Base-by-base conservation (phyloP, 331 rosid species). In the Stylosanthes scabra region DNA sequence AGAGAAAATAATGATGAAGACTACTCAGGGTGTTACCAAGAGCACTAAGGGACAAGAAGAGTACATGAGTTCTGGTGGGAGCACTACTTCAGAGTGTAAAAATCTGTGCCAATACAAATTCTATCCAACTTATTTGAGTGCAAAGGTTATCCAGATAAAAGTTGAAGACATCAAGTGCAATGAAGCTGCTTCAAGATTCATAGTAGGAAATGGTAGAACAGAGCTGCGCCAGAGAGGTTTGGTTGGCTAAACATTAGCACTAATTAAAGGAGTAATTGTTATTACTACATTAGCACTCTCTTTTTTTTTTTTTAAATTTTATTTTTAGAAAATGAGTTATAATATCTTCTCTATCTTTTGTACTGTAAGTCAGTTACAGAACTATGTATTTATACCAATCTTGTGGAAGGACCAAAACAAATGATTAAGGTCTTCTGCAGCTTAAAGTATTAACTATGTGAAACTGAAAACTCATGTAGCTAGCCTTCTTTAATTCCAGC, bases 141-240 rank as follows among this genome's bases (percentile, higher is more conserved):
- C 83, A 2, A 47, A 63, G 55, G 75, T 54, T 8, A 65, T 83
- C 63, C 86, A 70, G 55, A 15, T 75, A 63, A 79, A 75, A 34
- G 47, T 45, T 27, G 86, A 82, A 8, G 83, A 82, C 34, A 2
- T 69, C 62, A 70, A 65, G 52, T 78, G 81, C 68, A 63, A 64
- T 57, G 83, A 82, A 65, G 75, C 67, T 59, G 68, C 67, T 69
- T 78, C 78, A 7, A 78, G 64, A 52, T 74, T 70, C 72, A 74
- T 9, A 41, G 16, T 31, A 63, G 80, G 68, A 62, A 39, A 52
- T 76, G 40, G 45, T 76, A 56, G 47, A 28, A 46, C 69, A 40
- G 59, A 77, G 56, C 7, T 76, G 50, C 25, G 45, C 1, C 68
- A 42, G 56, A 66, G 71, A 72, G 68, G 86, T 60, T 50, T 63